These are phyloP conservation scores for Acacia pycnantha DNA, from an alignment of 331 rosid genomes.

Conservation along the genomic window DNA sequence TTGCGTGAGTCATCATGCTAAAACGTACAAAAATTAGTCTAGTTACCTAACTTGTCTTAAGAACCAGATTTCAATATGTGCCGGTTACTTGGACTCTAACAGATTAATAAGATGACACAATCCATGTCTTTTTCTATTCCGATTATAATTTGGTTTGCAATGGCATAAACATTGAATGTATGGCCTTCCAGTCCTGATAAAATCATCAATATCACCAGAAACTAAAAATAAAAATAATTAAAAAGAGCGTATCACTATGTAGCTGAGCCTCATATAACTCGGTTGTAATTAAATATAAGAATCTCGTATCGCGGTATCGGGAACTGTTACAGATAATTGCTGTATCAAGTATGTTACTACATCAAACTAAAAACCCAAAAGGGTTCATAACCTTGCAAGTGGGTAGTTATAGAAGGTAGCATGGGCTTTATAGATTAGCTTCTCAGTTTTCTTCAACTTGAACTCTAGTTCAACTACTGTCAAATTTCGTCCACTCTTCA, in stretches of 20 bases:
- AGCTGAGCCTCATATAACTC: background rate
- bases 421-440: conserved; percentile 54
- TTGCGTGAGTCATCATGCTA: background rate
- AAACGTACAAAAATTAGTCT: background rate
- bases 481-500: conserved; percentile 76
- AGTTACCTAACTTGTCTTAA: background rate
- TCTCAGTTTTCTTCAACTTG: conserved; percentile 50
- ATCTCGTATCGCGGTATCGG: background rate
- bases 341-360: background rate
- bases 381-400: conserved; percentile 49
- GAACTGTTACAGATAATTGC: background rate
- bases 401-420: conserved; percentile 67
- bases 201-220: background rate
- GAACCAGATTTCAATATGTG: background rate
- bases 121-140: background rate
- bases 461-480: conserved; percentile 55
- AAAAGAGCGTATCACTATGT: background rate
- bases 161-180: background rate
- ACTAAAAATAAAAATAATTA: background rate
- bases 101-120: background rate
- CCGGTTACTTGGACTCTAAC: background rate
- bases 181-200: background rate
- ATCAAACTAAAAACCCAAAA: background rate
- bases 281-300: background rate
- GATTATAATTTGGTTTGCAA: background rate